A percentile compares a stretch with the other conserved stretches of the same genome.
Evolutionary conservation across 257 asterid genomes (phyloP).

Genomic region (Jaltomata sinuosa): DNA sequence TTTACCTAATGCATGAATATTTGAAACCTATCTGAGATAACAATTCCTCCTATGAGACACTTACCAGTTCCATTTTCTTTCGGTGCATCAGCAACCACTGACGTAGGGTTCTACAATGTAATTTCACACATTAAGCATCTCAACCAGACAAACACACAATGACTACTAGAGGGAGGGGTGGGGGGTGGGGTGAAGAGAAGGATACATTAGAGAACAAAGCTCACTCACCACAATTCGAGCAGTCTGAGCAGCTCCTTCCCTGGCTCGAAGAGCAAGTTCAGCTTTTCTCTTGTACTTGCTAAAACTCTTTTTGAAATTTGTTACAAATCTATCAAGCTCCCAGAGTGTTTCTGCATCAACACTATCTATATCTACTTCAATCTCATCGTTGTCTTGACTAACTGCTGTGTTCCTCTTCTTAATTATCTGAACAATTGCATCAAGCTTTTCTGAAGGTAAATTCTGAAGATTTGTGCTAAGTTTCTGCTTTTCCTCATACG

Average conservation of each 20-base stretch:
- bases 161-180: neutral
- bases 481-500: conserved; percentile 88
- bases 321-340: conserved; percentile 98
- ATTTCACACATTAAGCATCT: neutral
- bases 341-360: conserved; percentile 94
- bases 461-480: conserved; percentile 84
- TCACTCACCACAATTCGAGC: conserved; percentile 41
- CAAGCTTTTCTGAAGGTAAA: conserved; percentile 85
- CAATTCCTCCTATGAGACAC: neutral
- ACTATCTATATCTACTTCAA: conserved; percentile 89
- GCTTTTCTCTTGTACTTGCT: conserved; percentile 91
- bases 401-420: conserved; percentile 70
- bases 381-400: conserved; percentile 79
- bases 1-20: neutral
- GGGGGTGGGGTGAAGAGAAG: neutral
- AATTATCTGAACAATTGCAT: conserved; percentile 83
- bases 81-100: neutral
- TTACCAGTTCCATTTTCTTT: conserved; percentile 3
- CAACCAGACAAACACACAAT: neutral
- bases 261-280: conserved; percentile 68
- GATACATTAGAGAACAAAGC: conserved; percentile 5
- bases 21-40: neutral
- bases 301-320: conserved; percentile 82
- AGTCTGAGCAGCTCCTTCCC: conserved; percentile 33
- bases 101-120: conserved; percentile 1